Evolutionary conservation across 768 basidiomycete species (phyloP), one percentile per base, ranked within the genome.

Genomic region (Polyporus arcularius): DNA sequence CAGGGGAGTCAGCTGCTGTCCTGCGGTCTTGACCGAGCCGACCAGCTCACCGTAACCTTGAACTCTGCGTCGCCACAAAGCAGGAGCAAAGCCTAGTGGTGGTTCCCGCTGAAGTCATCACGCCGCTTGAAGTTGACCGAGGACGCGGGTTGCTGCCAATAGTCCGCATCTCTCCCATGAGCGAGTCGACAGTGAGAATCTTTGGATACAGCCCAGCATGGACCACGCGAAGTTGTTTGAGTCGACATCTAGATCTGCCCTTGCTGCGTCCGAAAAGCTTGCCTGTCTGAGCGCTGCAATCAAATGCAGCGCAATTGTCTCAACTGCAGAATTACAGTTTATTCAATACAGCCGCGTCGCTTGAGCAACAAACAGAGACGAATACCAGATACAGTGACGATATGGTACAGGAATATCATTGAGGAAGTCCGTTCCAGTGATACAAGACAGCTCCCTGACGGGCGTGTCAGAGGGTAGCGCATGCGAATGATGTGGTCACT

Each of bases 41-140:
- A 47, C 28, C 38, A 16, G 63, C 79, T 56, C 71, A n/a, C n/a
- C n/a, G n/a, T n/a, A n/a, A 86, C 94, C 84, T 90, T 95, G 78
- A 92, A 89, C 58, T 98, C 96, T 28, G 82, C 78, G 62, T 98
- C 96, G 9, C 96, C 96, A 60, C 95, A 98, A 0, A 98, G 75
- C 16, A 98, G 77, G 31, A 93, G 69, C 53, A 98, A 72, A 4
- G 92, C 85, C 30, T 91, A 72, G 65, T 96, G 71, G 73, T 93
- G 80, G 62, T 89, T 88, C 14, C 82, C 83, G 0, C 86, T 88
- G 65, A 95, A 88, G 55, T 96, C 92, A 10, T 73, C 68, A 68
- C 79, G 87, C 69, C 73, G 82, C 64, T 85, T 78, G 74, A 94
- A 94, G 72, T 99, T 98, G 62, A 96, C 83, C 0, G 94, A 96